Conservation (phyloP, 805 yeast species). For the Saccharomycopsis vini region DNA sequence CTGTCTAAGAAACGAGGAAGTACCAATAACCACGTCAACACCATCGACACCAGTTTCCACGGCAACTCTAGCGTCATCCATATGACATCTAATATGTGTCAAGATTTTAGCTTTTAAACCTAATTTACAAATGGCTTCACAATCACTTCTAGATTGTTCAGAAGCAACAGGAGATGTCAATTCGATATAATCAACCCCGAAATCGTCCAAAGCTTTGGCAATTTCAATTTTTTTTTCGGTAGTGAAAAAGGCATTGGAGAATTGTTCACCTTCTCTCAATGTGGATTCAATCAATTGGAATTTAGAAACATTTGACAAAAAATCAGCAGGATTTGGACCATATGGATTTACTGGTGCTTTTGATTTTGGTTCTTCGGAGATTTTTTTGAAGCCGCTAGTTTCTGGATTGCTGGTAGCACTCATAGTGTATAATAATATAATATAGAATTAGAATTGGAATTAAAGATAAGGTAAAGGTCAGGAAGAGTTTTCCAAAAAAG, state of each 20-base stretch:
- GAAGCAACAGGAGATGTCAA: conserved; percentile 96
- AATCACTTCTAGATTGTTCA: conserved; percentile 85
- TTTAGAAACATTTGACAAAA: conserved; percentile 74
- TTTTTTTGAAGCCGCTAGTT: conserved; percentile 33
- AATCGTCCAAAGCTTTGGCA: conserved; percentile 93
- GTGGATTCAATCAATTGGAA: conserved; percentile 94
- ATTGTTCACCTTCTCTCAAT: conserved; percentile 96
- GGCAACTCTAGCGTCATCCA: conserved; percentile 97
- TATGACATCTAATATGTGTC: conserved; percentile 96
- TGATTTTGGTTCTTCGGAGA: conserved; percentile 35
- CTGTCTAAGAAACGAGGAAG: conserved; percentile 89
- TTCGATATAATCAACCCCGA: conserved; percentile 97
- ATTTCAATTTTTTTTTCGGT: conserved; percentile 94
- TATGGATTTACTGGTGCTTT: conserved; percentile 58
- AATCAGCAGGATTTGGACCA: conserved; percentile 93
- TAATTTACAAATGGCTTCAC: conserved; percentile 97
- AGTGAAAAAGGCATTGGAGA: conserved; percentile 91
- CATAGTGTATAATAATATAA: no score
- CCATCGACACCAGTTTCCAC: conserved; percentile 99
- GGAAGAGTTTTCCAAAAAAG: no score
- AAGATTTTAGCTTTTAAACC: conserved; percentile 93
- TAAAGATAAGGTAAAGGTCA: background rate
- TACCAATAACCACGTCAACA: conserved; percentile 96
- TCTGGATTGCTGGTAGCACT: conserved; percentile 12
- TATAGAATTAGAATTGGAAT: no score